Percentiles rank a stretch among this genome's conserved stretches.
phyloP scores from a whole-genome alignment of 2,329 filamentous ascomycete genomes.

The Fusarium sororula region DNA sequence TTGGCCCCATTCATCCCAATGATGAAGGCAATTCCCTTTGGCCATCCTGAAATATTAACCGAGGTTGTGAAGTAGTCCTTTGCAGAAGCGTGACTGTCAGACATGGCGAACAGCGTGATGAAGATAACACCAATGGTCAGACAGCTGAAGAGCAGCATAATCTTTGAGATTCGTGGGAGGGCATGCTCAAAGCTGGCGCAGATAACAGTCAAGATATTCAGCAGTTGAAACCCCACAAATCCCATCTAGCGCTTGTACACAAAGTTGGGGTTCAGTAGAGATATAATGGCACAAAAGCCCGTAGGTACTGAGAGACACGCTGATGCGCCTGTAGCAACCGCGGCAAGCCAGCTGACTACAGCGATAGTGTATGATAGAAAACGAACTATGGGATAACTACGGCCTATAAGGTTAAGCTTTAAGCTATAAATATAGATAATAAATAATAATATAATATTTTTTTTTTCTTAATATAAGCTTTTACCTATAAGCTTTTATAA shows the following conservation, averaged over 20 bases:
- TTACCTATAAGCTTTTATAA: too few species aligned
- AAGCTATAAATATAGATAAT: too few species aligned
- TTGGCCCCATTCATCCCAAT: constrained; percentile 2
- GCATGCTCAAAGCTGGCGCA: neutral
- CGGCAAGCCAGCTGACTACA: neutral
- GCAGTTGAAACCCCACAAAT: neutral
- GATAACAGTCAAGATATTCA: neutral
- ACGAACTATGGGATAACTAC: too few species aligned
- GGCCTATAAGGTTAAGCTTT: too few species aligned
- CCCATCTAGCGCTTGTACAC: constrained; percentile 4
- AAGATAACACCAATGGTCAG: neutral
- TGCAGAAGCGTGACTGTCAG: neutral
- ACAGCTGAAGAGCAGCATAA: neutral
- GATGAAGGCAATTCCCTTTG: neutral
- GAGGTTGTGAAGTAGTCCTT: neutral
- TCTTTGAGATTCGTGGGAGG: neutral
- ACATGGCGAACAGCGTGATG: neutral
- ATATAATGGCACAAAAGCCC: neutral
- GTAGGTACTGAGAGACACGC: neutral
- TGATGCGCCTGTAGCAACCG: neutral
- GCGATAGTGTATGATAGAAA: neutral
- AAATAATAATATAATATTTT: too few species aligned
- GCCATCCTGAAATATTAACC: constrained; percentile 1
- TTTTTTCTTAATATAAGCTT: too few species aligned
- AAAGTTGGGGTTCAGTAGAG: neutral